A percentile compares a stretch with the other conserved stretches of the same genome.
phyloP scores from a whole-genome alignment of 1,284 basidiomycete genomes.

The Earliella scabrosa region DNA sequence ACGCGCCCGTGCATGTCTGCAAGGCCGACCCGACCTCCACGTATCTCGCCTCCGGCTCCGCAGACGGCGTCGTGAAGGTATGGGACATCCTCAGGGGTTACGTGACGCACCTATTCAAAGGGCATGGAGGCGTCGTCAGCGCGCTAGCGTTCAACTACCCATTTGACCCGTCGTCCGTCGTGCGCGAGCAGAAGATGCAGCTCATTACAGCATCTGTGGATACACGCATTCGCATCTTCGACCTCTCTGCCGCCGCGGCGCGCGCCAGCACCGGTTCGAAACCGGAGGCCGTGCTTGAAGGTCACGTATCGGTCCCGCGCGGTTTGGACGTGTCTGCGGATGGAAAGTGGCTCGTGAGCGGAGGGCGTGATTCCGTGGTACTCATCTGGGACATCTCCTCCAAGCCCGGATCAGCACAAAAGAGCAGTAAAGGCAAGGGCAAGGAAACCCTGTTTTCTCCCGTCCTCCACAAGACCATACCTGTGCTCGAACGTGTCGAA shows the following conservation, averaged over 20 bases:
- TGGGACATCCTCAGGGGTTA: conserved; percentile 92
- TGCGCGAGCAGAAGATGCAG: conserved; percentile 65
- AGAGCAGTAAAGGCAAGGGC: conserved; percentile 54
- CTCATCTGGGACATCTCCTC: conserved; percentile 84
- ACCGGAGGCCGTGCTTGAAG: conserved; percentile 83
- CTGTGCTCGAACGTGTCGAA: conserved; percentile 88
- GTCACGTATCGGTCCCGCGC: conserved; percentile 89
- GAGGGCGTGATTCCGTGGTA: conserved; percentile 89
- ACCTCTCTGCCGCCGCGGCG: conserved; percentile 68
- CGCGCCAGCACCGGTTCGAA: conserved; percentile 62
- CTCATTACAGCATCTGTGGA: conserved; percentile 91
- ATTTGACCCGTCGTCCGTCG: conserved; percentile 53
- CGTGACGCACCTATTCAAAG: conserved; percentile 94
- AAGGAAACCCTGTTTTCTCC: conserved; percentile 53
- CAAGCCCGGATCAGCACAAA: conserved; percentile 31
- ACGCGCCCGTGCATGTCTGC: conserved; percentile 92
- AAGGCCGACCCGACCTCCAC: conserved; percentile 85
- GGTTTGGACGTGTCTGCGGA: conserved; percentile 86
- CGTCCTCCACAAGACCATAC: conserved; percentile 80
- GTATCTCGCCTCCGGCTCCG: conserved; percentile 93
- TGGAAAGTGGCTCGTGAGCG: conserved; percentile 86
- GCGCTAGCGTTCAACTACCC: conserved; percentile 85
- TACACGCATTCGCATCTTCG: conserved; percentile 88
- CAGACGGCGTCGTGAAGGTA: conserved; percentile 96
- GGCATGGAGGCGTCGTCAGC: conserved; percentile 95